Evolutionary conservation across 2,329 filamentous ascomycete genomes (phyloP).

Genomic region (Penicillium brasilianum): DNA sequence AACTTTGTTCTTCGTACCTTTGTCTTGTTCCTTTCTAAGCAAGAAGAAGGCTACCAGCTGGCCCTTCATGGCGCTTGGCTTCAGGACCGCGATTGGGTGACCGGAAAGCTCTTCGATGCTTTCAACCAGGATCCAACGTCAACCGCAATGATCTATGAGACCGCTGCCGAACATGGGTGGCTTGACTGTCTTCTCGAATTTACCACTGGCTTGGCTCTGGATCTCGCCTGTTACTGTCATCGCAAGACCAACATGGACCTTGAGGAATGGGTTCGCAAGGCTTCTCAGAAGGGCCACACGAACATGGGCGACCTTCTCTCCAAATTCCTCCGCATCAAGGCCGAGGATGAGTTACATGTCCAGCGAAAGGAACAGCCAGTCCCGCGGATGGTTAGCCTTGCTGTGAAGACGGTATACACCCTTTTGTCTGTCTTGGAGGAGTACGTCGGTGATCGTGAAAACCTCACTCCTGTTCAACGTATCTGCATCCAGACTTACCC

Average conservation of each 20-base stretch:
- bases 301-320: constrained; percentile 74
- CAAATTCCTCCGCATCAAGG: constrained; percentile 84
- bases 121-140: constrained; percentile 73
- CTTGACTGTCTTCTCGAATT: constrained; percentile 78
- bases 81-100: constrained; percentile 86
- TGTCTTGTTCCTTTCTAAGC: constrained; percentile 80
- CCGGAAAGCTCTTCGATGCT: constrained; percentile 75
- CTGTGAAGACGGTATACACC: constrained; percentile 82
- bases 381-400: constrained; percentile 73
- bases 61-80: constrained; percentile 91
- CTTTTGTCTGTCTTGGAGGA: constrained; percentile 80
- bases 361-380: constrained; percentile 72
- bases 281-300: constrained; percentile 65
- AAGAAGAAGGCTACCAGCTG: constrained; percentile 78
- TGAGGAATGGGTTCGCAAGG: constrained; percentile 76
- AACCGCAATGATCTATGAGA: constrained; percentile 73
- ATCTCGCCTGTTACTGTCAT: constrained; percentile 84
- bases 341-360: constrained; percentile 75
- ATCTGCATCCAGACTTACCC: constrained; percentile 92
- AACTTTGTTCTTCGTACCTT: constrained; percentile 62
- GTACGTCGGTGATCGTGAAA: constrained; percentile 63
- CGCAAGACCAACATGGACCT: constrained; percentile 80
- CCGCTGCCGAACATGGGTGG: constrained; percentile 82
- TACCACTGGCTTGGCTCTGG: constrained; percentile 82
- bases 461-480: constrained; percentile 80